Evolutionary conservation across 805 yeast genomes (phyloP).

Genomic region (Myxozyma vanderwaltii): DNA sequence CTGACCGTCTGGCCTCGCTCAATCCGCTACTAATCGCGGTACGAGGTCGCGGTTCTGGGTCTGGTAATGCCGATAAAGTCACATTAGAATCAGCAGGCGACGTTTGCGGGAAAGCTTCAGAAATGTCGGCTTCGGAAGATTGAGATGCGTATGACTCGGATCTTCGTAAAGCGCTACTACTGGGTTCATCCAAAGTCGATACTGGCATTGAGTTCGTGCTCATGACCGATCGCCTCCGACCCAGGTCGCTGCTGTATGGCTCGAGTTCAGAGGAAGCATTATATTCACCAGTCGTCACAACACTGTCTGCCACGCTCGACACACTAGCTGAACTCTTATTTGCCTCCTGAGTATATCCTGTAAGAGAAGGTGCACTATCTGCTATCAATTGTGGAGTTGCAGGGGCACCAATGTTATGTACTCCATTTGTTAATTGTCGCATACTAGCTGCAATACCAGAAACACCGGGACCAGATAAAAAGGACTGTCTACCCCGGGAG

Average conservation of each 20-base stretch:
- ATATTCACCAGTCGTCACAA: constrained; percentile 1
- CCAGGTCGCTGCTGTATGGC: constrained; percentile 8
- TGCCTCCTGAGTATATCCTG: constrained; percentile 20
- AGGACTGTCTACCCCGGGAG: constrained; percentile 11
- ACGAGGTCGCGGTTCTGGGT: not conserved
- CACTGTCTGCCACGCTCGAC: constrained; percentile 11
- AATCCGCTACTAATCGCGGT: not conserved
- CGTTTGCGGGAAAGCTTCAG: constrained; percentile 6
- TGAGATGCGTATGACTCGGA: constrained; percentile 6
- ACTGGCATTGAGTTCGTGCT: constrained; percentile 7
- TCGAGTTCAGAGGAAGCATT: constrained; percentile 22
- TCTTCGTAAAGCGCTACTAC: not conserved
- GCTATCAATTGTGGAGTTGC: not conserved
- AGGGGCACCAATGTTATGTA: not conserved
- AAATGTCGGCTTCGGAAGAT: constrained; percentile 12
- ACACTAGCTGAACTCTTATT: constrained; percentile 19
- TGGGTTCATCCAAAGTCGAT: not conserved
- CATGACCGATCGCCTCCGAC: not conserved
- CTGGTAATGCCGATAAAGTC: not conserved
- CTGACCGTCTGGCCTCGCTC: constrained; percentile 15
- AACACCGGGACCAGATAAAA: constrained; percentile 17
- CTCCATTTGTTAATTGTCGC: constrained; percentile 22
- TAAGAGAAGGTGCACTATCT: constrained; percentile 6
- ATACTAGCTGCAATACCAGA: constrained; percentile 26
- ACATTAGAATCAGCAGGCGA: not conserved